These are phyloP conservation scores for Xenoacremonium recifei DNA, from an alignment of 2,329 filamentous ascomycete genomes.

Conservation along the genomic window DNA sequence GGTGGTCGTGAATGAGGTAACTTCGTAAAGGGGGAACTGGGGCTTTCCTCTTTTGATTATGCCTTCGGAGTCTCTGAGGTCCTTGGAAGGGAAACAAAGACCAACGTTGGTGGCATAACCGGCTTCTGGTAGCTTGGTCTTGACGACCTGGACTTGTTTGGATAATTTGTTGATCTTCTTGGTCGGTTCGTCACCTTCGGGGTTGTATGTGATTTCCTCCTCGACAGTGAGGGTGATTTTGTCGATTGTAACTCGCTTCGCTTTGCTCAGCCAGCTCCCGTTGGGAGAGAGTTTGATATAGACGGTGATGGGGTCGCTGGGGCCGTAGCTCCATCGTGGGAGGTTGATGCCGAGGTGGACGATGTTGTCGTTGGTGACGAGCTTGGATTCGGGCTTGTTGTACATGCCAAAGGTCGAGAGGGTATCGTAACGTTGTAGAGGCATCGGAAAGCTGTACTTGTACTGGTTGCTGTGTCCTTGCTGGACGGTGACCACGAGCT, in stretches of 20 bases:
- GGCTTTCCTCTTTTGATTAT: slow-evolving; percentile 82
- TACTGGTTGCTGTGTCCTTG: slow-evolving; percentile 84
- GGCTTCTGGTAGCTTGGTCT: slow-evolving; percentile 81
- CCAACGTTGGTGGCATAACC: slow-evolving; percentile 93
- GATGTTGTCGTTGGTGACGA: slow-evolving; percentile 83
- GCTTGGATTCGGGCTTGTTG: slow-evolving; percentile 87
- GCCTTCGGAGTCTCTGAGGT: slow-evolving; percentile 82
- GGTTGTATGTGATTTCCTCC: slow-evolving; percentile 98
- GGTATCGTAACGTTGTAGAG: slow-evolving; percentile 90
- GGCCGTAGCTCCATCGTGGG: slow-evolving; percentile 94
- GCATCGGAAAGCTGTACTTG: slow-evolving; percentile 88
- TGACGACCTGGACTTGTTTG: slow-evolving; percentile 78
- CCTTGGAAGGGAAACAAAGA: slow-evolving; percentile 85
- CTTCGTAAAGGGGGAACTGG: slow-evolving; percentile 84
- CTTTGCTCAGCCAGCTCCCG: slow-evolving; percentile 85
- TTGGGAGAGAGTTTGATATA: slow-evolving; percentile 95
- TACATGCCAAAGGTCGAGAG: slow-evolving; percentile 99
- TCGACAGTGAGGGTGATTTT: slow-evolving; percentile 93
- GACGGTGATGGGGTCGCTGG: slow-evolving; percentile 89
- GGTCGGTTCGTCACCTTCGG: slow-evolving; percentile 91
- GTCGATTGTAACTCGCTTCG: slow-evolving; percentile 86
- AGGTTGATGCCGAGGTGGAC: slow-evolving; percentile 90
- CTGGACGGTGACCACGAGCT: slow-evolving; percentile 93
- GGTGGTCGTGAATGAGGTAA: slow-evolving; percentile 89
- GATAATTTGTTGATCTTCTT: slow-evolving; percentile 85